Evolutionary conservation across 495 filamentous ascomycete species (phyloP), one percentile per base, ranked within the genome.

Genomic region (Trichoderma gamsii): DNA sequence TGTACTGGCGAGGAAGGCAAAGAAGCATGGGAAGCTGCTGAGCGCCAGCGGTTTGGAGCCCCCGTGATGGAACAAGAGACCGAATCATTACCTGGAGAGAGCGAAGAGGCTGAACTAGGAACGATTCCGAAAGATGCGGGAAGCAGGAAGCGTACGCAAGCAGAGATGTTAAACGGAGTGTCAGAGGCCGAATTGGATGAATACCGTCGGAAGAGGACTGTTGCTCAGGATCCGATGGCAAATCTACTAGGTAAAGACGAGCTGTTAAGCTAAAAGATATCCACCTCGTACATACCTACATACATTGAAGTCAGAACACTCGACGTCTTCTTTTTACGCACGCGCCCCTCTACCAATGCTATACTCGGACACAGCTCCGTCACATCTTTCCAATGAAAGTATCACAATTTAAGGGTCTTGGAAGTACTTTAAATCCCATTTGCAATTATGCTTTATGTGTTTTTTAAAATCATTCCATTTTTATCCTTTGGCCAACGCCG

Each of bases 1-100:
- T 99, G 95, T 78, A 97, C 96, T 1, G 96, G 95, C 21, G 92
- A 92, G 65, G 88, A 88, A 68, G 93, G 93, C 18, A 92, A 85
- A 75, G 77, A 77, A 65, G 91, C 91, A 1, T 90, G 89, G 74
- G 86, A 91, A 64, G 85, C 88, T 70, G 82, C 87, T 0, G 84
- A 89, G 65, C 82, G 81, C 41, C 80, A 89, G 74, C 74, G 85
- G 46, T 83, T 81, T 67, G 86, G 83, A 3, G 77, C 74, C 7
- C 78, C 79, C 46, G 67, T 85, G 41, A 74, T 76, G 38, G 74
- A 76, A 59, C 72, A 74, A 32, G 71, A 68, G 18, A 41, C 70
- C 25, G 74, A 74, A 61, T 71, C 75, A 35, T 71, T 70, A 16
- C 49, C 67, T 2, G 43, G 66, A 41, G 41, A 77, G 74, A 74